Conservation (phyloP, 2,329 filamentous ascomycete species). For the Fusarium mundagurra region DNA sequence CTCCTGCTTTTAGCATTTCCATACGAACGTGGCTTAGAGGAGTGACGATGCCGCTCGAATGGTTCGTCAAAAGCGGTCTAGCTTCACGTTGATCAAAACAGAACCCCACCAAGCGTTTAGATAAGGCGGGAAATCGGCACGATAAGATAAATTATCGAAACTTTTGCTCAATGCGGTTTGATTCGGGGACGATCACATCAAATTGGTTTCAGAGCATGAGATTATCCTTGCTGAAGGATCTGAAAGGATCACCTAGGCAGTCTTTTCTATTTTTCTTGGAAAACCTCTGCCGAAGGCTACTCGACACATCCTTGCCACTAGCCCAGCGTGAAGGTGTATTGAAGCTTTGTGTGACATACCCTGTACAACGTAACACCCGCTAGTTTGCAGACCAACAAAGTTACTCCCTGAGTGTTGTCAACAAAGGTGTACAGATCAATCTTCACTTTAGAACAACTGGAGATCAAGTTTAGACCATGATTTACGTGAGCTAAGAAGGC, state of each 20-base stretch:
- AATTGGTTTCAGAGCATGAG: background rate
- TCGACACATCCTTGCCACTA: background rate
- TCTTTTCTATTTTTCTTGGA: background rate
- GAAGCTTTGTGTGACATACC: background rate
- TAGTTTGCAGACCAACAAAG: background rate
- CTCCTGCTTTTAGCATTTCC: background rate
- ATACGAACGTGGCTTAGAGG: conserved; percentile 9
- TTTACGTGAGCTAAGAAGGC: accelerated
- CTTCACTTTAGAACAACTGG: accelerated
- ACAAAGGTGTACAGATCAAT: accelerated
- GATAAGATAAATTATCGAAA: background rate
- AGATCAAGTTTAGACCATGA: background rate
- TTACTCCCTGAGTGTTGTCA: background rate
- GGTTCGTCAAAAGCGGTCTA: background rate
- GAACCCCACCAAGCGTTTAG: background rate
- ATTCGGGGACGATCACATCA: background rate
- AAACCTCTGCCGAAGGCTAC: background rate
- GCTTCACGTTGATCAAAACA: background rate
- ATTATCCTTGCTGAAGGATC: background rate
- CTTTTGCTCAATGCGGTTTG: background rate
- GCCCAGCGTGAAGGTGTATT: background rate
- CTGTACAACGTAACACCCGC: background rate
- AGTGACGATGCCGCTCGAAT: conserved; percentile 7
- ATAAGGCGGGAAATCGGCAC: conserved; percentile 3
- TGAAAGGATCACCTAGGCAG: background rate